Evolutionary conservation across 306 rosid species (phyloP).

Genomic region (Cucurbita pepo): DNA sequence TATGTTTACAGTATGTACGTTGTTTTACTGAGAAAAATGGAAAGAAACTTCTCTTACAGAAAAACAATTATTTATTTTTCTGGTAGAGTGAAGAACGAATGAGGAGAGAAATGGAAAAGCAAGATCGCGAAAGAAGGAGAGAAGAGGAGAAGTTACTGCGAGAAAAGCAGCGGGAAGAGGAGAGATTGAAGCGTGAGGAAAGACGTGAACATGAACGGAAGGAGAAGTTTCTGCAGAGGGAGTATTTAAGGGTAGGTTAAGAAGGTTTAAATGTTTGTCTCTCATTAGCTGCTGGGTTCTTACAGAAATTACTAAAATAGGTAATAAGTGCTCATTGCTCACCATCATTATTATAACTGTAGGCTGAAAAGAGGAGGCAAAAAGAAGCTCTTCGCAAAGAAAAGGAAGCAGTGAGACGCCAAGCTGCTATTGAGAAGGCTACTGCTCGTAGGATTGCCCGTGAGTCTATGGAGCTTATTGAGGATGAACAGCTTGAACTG

Average conservation of each 20-base stretch:
- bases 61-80: neutral
- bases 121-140: conserved; percentile 80
- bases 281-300: neutral
- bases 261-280: neutral
- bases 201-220: conserved; percentile 74
- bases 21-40: neutral
- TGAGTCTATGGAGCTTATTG: conserved; percentile 97
- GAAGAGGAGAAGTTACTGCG: conserved; percentile 95
- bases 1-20: neutral
- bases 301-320: neutral
- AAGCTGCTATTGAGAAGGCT: conserved; percentile 94
- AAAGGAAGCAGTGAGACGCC: conserved; percentile 80
- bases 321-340: conserved; percentile 1
- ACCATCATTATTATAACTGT: neutral
- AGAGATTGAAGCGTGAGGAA: conserved; percentile 79
- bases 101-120: conserved; percentile 83
- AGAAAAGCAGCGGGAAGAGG: conserved; percentile 80
- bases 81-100: conserved; percentile 67
- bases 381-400: conserved; percentile 88
- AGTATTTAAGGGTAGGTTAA: conserved; percentile 52
- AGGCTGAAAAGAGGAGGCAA: conserved; percentile 84
- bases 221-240: conserved; percentile 80
- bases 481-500: conserved; percentile 93
- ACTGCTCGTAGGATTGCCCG: conserved; percentile 85
- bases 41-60: neutral